Evolutionary conservation across 2,329 filamentous ascomycete genomes (phyloP).

Genomic region (Dactylonectria macrodidyma): DNA sequence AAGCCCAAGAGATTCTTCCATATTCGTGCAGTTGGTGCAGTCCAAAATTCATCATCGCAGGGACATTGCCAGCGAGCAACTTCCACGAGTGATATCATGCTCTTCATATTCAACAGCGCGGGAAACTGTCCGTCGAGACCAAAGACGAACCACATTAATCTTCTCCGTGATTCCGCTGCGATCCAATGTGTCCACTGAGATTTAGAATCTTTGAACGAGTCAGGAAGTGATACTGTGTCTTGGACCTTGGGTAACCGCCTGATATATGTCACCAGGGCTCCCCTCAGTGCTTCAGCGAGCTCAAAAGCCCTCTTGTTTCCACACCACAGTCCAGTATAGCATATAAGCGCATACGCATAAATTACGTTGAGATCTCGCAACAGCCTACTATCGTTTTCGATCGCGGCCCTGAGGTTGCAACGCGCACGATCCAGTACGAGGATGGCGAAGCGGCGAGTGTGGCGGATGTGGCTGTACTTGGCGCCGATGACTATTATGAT

Average conservation of each 20-base stretch:
- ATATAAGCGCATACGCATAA: conserved; percentile 2
- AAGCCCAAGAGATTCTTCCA: conserved; percentile 12
- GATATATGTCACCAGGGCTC: background rate
- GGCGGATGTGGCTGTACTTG: conserved; percentile 14
- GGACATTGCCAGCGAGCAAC: conserved; percentile 5
- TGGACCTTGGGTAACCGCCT: background rate
- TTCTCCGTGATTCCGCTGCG: background rate
- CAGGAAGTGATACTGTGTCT: background rate
- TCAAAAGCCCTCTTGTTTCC: conserved; percentile 13
- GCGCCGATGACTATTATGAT: conserved; percentile 15
- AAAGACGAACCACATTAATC: conserved; percentile 13
- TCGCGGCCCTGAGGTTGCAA: background rate
- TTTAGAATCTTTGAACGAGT: background rate
- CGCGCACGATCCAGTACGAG: conserved; percentile 10
- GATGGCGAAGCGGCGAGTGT: conserved; percentile 11
- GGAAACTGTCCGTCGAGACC: conserved; percentile 7
- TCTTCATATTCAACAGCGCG: background rate
- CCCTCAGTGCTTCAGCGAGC: conserved; percentile 1
- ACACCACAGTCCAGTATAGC: conserved; percentile 12
- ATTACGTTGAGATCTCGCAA: background rate
- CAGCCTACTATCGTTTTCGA: background rate
- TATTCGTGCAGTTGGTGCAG: background rate
- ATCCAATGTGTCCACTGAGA: conserved; percentile 5
- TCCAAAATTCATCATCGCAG: conserved; percentile 15
- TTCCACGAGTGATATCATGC: conserved; percentile 3